These are phyloP conservation scores for Fusarium succisae DNA, from an alignment of 2,329 filamentous ascomycete genomes.

Conservation along the genomic window DNA sequence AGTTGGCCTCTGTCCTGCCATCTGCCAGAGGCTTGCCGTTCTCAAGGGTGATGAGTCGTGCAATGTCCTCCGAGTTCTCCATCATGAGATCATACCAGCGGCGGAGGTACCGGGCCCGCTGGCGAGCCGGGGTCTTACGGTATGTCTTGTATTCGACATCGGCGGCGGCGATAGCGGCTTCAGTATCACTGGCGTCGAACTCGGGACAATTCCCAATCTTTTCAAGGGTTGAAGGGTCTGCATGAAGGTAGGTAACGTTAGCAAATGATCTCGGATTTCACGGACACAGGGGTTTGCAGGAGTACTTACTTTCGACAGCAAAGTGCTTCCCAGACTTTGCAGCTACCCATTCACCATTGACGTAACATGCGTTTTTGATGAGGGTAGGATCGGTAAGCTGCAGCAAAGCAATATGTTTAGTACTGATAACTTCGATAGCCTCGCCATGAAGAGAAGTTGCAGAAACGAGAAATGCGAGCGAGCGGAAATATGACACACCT, in stretches of 20 bases:
- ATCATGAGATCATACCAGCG: conserved; percentile 75
- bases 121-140: conserved; percentile 66
- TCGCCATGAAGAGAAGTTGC: conserved; percentile 3
- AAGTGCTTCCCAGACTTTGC: conserved; percentile 79
- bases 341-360: conserved; percentile 80
- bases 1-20: conserved; percentile 65
- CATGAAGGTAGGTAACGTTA: conserved; percentile 13
- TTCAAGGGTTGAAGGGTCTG: conserved; percentile 76
- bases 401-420: conserved; percentile 24
- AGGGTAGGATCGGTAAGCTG: conserved; percentile 71
- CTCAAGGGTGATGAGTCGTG: conserved; percentile 74
- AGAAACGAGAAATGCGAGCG: background rate
- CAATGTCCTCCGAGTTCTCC: conserved; percentile 72
- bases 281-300: conserved; percentile 4
- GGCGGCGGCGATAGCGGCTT: conserved; percentile 75
- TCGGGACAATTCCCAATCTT: conserved; percentile 77
- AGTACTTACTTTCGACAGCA: conserved; percentile 67
- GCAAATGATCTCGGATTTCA: background rate
- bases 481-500: conserved; percentile 30
- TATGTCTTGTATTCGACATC: conserved; percentile 66
- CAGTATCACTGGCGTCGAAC: conserved; percentile 73
- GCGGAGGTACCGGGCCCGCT: conserved; percentile 67
- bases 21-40: conserved; percentile 76
- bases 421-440: conserved; percentile 7
- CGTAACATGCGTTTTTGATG: conserved; percentile 75